A percentile compares a stretch with the other conserved stretches of the same genome.
These are phyloP conservation scores for Aureobasidium sp. DNA, from an alignment of 2,329 filamentous ascomycete species.

Conservation along the genomic window DNA sequence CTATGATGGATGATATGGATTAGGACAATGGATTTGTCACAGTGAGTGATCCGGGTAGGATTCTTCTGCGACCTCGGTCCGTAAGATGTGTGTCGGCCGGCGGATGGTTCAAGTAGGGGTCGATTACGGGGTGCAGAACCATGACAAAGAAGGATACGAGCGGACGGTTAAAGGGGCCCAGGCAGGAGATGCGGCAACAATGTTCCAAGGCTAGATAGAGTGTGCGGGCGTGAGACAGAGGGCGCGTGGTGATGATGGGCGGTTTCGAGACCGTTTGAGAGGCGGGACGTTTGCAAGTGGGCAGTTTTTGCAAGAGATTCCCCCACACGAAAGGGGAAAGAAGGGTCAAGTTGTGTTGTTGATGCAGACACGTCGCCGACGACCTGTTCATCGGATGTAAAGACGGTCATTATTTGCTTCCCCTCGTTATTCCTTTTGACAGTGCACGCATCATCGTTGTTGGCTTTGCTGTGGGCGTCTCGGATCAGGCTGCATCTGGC, in stretches of 20 bases:
- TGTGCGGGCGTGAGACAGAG: not conserved
- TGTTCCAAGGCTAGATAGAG: not conserved
- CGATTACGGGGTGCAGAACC: not conserved
- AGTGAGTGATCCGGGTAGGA: not conserved
- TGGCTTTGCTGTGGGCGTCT: not conserved
- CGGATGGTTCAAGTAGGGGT: not conserved
- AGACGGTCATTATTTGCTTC: not conserved
- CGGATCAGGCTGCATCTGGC: not conserved
- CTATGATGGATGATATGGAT: not conserved
- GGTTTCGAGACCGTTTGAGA: not conserved
- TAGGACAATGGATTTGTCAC: not conserved
- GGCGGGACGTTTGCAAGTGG: not conserved
- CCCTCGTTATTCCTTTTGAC: not conserved
- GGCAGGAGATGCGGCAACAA: not conserved
- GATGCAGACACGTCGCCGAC: not conserved
- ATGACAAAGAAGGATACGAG: not conserved
- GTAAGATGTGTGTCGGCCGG: not conserved
- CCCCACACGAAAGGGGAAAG: slow-evolving; percentile 11
- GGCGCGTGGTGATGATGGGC: not conserved
- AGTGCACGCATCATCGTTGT: slow-evolving; percentile 4
- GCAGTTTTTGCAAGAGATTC: not conserved
- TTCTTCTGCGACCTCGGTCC: not conserved
- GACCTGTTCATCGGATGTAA: not conserved
- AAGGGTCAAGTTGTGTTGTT: not conserved
- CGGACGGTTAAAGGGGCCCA: not conserved